phyloP scores from a whole-genome alignment of 2,329 filamentous ascomycete species.

The Dothidotthia symphoricarpi region DNA sequence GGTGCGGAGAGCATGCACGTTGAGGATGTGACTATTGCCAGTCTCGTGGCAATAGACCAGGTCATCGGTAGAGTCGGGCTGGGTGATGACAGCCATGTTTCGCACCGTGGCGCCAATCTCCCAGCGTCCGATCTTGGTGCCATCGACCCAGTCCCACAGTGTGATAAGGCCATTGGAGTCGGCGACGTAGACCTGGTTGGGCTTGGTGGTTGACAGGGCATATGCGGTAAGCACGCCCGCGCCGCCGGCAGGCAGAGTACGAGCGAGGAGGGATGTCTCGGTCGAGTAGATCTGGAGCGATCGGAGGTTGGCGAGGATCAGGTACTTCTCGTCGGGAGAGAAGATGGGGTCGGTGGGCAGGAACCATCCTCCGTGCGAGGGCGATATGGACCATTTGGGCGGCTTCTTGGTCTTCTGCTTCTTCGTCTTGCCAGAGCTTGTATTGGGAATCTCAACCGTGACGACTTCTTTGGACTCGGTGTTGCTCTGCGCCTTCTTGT shows the following conservation, averaged over 20 bases:
- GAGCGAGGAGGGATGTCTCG: slow-evolving; percentile 74
- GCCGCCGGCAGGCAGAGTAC: slow-evolving; percentile 59
- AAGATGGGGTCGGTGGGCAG: slow-evolving; percentile 58
- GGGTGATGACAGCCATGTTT: slow-evolving; percentile 32
- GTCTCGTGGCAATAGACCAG: slow-evolving; percentile 43
- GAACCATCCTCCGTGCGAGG: slow-evolving; percentile 56
- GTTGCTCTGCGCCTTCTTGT: slow-evolving; percentile 7
- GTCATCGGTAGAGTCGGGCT: slow-evolving; percentile 32
- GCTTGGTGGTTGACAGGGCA: slow-evolving; percentile 52
- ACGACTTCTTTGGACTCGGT: no score
- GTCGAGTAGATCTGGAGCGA: slow-evolving; percentile 80
- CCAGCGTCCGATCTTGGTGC: slow-evolving; percentile 47
- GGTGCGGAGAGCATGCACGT: slow-evolving; percentile 35
- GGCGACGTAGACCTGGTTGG: slow-evolving; percentile 55
- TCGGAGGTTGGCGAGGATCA: slow-evolving; percentile 72
- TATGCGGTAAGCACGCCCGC: slow-evolving; percentile 51
- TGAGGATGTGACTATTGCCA: slow-evolving; percentile 43
- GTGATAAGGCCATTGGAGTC: slow-evolving; percentile 52
- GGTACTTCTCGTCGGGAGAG: slow-evolving; percentile 57
- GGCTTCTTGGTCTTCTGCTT: slow-evolving; percentile 22
- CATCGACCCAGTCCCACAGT: slow-evolving; percentile 59
- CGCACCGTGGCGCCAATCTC: slow-evolving; percentile 40
- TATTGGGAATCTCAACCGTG: slow-evolving; percentile 2
- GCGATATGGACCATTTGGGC: slow-evolving; percentile 41
- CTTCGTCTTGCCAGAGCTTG: slow-evolving; percentile 12